A percentile compares a stretch with the other conserved stretches of the same genome.
These are phyloP conservation scores for Cicer bijugum DNA, from an alignment of 306 rosid species.

Conservation along the genomic window DNA sequence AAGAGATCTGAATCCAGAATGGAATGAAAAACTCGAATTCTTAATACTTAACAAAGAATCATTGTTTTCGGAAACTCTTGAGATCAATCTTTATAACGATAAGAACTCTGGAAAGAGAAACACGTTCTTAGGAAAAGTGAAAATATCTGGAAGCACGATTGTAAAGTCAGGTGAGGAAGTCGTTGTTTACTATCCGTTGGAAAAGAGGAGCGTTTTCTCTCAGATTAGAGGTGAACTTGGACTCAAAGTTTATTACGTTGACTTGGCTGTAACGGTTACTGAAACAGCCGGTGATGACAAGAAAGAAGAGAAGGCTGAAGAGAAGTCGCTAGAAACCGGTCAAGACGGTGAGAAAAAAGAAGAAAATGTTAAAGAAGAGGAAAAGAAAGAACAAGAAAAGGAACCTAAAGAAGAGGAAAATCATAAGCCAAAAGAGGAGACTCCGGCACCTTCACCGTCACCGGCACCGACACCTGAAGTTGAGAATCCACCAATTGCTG, in stretches of 20 bases:
- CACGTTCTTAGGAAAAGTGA: conserved; percentile 84
- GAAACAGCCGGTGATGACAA: conserved; percentile 37
- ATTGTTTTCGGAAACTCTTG: conserved; percentile 60
- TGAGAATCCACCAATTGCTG: conserved; percentile 53
- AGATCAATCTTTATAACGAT: conserved; percentile 80
- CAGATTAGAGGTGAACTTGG: conserved; percentile 89
- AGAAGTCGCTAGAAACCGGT: conserved; percentile 47
- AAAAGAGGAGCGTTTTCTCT: conserved; percentile 88
- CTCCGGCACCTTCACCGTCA: background rate
- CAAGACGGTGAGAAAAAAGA: conserved; percentile 42
- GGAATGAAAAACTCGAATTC: conserved; percentile 88
- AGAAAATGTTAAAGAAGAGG: conserved; percentile 31
- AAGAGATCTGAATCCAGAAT: conserved; percentile 83
- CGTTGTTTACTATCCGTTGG: conserved; percentile 72
- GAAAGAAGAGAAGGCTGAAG: conserved; percentile 44
- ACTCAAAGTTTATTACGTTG: conserved; percentile 63
- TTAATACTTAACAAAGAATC: conserved; percentile 62
- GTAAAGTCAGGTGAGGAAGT: conserved; percentile 54
- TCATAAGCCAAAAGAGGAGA: conserved; percentile 40
- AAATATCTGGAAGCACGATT: conserved; percentile 63
- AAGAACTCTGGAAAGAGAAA: conserved; percentile 71
- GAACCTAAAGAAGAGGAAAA: conserved; percentile 44
- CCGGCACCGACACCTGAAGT: conserved; percentile 35
- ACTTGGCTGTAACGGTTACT: conserved; percentile 59
- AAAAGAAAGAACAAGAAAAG: conserved; percentile 48